Percentiles rank a stretch among this genome's conserved stretches.
phyloP scores from a whole-genome alignment of 768 basidiomycete genomes.

The Dendrothele bispora region DNA sequence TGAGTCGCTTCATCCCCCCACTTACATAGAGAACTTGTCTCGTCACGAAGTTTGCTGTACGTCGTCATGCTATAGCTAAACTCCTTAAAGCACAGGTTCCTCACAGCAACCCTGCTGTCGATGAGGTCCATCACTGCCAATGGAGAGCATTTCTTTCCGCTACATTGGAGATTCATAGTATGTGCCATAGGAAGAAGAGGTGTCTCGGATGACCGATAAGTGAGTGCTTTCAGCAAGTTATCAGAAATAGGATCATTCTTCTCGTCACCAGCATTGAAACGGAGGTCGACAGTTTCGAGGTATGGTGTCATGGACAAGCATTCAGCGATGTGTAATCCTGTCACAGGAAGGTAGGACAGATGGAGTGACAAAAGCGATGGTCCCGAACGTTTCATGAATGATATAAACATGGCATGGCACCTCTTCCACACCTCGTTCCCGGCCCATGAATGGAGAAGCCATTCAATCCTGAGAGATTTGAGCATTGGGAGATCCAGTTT shows the following conservation, averaged over 20 bases:
- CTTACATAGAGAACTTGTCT: too few species aligned
- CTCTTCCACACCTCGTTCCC: slow-evolving; percentile 7
- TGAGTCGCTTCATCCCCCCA: too few species aligned
- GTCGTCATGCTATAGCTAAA: too few species aligned
- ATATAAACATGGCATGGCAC: slow-evolving; percentile 25
- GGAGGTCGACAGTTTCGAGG: slow-evolving; percentile 31
- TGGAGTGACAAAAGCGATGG: slow-evolving; percentile 29
- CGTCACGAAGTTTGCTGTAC: too few species aligned
- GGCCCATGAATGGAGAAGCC: slow-evolving; percentile 25
- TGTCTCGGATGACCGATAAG: not conserved
- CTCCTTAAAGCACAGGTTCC: too few species aligned
- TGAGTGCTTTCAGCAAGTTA: slow-evolving; percentile 24
- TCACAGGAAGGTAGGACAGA: slow-evolving; percentile 39
- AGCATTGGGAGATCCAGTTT: slow-evolving; percentile 29
- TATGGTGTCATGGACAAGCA: slow-evolving; percentile 29
- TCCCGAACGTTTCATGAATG: slow-evolving; percentile 26
- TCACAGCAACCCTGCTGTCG: too few species aligned
- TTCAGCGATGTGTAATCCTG: slow-evolving; percentile 29
- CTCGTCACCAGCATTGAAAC: slow-evolving; percentile 31
- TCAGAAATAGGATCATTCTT: slow-evolving; percentile 38
- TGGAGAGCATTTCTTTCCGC: slow-evolving; percentile 30
- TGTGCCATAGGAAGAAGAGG: slow-evolving; percentile 24
- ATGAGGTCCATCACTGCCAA: slow-evolving; percentile 28
- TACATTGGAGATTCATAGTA: slow-evolving; percentile 30
- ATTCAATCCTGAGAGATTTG: slow-evolving; percentile 30